Evolutionary conservation across 2,329 filamentous ascomycete species (phyloP).

Genomic region (Alternaria sp.): DNA sequence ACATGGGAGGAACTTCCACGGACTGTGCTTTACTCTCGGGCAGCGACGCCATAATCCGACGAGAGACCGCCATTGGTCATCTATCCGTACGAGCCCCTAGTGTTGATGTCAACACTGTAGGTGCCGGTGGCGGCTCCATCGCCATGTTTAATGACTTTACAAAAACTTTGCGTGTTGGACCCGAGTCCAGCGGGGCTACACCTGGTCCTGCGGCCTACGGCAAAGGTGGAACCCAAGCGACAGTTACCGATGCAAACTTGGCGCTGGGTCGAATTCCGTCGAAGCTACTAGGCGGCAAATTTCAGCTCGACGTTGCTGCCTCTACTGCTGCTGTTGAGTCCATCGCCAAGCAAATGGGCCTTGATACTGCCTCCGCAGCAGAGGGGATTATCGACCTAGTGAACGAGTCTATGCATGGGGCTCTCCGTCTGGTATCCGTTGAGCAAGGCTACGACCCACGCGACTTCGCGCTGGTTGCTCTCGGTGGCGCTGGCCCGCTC

Average conservation of each 20-base stretch:
- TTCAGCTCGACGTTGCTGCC: constrained; percentile 56
- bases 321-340: constrained; percentile 55
- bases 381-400: constrained; percentile 61
- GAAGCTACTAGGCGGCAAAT: constrained; percentile 58
- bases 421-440: constrained; percentile 60
- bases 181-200: constrained; percentile 59
- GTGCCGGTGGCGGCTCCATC: constrained; percentile 61
- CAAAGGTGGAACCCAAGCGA: constrained; percentile 57
- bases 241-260: constrained; percentile 61
- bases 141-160: constrained; percentile 59
- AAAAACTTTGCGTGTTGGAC: constrained; percentile 60
- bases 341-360: constrained; percentile 59
- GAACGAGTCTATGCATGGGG: constrained; percentile 63
- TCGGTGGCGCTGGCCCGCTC: constrained; percentile 62
- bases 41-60: constrained; percentile 55
- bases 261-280: constrained; percentile 59
- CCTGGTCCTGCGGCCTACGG: constrained; percentile 62
- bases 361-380: constrained; percentile 54
- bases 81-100: constrained; percentile 59
- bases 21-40: constrained; percentile 59
- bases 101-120: constrained; percentile 60
- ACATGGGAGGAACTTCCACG: constrained; percentile 62
- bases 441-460: constrained; percentile 62
- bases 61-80: constrained; percentile 57
- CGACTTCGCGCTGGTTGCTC: constrained; percentile 61